Evolutionary conservation across 495 filamentous ascomycete genomes (phyloP), one percentile per base, ranked within the genome.

Genomic region (Aspergillus kassunensis): DNA sequence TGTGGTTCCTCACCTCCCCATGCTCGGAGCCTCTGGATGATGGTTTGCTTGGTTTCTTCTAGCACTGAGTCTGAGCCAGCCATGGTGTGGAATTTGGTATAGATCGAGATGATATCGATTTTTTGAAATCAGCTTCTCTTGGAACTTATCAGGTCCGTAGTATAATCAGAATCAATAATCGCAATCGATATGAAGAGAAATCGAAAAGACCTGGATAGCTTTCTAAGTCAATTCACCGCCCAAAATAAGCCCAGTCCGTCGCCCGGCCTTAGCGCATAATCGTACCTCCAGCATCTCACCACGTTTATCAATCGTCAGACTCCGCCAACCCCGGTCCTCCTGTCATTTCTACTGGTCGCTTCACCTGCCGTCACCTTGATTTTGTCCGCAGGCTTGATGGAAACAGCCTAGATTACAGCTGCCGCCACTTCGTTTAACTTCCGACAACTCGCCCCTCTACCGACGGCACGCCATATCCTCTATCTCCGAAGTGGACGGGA

Each of bases 1-100:
- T 10, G 19, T 3, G 15, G 30, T 46, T 46, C 76, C 83, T 62
- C 80, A 91, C 88, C 85, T 63, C 88, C 88, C 86, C 87, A 91
- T 44, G 76, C 79, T 55, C 75, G 71, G 24, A 83, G 69, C 27
- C 69, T 72, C 46, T 77, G 73, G 18, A 81, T 62, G 11, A 81
- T 51, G 24, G 76, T 73, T 55, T 72, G 70, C 60, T 81, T 74
- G 29, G 70, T 62, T 51, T 73, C 58, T 53, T 76, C 67, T 44
- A 74, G 55, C 29, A 63, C 29, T 25, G 67, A 62, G 16, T 77
- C 66, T 29, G 52, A 36, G 15, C 45, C 57, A 24, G 57, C 49
- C 57, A 59, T 63, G 43, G 24, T 55, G 50, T 7, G 16, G 25
- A 27, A 5, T 33, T 10, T 33, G 4, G 19, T 39, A 36, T 18